These are phyloP conservation scores for Flaveria linearis DNA, from an alignment of 129 eudicot species.

Conservation along the genomic window DNA sequence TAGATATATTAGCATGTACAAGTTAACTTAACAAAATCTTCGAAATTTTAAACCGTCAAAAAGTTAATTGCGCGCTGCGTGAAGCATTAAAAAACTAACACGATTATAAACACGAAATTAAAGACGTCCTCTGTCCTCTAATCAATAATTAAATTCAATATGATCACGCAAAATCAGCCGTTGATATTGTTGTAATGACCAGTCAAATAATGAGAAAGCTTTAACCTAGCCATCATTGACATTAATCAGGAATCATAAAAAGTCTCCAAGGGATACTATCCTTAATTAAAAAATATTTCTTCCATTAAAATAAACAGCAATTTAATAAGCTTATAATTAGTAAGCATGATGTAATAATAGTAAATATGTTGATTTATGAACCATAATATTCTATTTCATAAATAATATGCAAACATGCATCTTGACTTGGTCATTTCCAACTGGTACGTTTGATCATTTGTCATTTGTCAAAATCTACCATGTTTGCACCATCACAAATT, in stretches of 20 bases:
- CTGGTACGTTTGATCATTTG: conserved; percentile 28
- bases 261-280: conserved; percentile 27
- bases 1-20: background rate
- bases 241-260: conserved; percentile 1
- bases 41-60: background rate
- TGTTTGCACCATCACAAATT: conserved; percentile 31
- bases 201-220: conserved; percentile 24
- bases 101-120: background rate
- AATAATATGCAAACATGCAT: background rate
- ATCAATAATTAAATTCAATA: background rate
- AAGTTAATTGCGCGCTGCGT: background rate
- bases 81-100: too few relatives aligned
- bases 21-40: background rate
- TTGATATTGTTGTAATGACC: conserved; percentile 32
- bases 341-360: conserved; percentile 14
- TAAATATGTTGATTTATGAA: background rate
- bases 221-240: conserved; percentile 26
- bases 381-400: background rate
- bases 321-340: background rate
- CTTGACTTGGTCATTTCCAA: conserved; percentile 42
- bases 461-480: conserved; percentile 35
- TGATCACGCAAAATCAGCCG: conserved; percentile 30
- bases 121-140: background rate
- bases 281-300: conserved; percentile 18
- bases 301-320: background rate